These are phyloP conservation scores for Zygosaccharomyces gambellarensis DNA, from an alignment of 805 yeast species.

Conservation along the genomic window DNA sequence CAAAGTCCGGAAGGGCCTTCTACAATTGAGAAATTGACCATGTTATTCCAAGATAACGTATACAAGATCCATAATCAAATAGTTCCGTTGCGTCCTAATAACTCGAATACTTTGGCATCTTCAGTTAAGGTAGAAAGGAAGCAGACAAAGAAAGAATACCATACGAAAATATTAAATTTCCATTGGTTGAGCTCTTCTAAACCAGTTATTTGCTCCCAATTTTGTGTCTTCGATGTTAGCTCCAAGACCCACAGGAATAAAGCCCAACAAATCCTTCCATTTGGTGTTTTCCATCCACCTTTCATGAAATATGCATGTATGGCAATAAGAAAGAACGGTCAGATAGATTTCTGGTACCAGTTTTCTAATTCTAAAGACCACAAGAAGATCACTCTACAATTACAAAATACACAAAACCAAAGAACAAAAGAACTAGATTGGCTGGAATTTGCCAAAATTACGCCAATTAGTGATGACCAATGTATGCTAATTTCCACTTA, in stretches of 20 bases:
- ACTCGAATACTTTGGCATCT: constrained; percentile 20
- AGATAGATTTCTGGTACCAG: constrained; percentile 37
- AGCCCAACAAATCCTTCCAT: constrained; percentile 33
- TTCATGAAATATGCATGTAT: constrained; percentile 36
- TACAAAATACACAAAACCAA: constrained; percentile 21
- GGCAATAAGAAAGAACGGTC: constrained; percentile 34
- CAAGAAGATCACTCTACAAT: constrained; percentile 32
- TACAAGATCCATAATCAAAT: constrained; percentile 30
- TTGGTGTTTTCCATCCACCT: constrained; percentile 36
- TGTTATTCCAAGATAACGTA: constrained; percentile 39
- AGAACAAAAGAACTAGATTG: constrained; percentile 30
- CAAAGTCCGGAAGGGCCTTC: constrained; percentile 36
- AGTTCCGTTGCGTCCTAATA: constrained; percentile 21
- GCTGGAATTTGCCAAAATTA: constrained; percentile 31
- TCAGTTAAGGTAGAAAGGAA: constrained; percentile 36
- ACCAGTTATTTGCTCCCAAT: constrained; percentile 30
- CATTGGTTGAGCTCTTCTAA: constrained; percentile 40
- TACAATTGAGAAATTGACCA: constrained; percentile 32
- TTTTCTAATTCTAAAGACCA: constrained; percentile 37
- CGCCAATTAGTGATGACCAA: constrained; percentile 33
- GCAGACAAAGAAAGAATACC: constrained; percentile 35
- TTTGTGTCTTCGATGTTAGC: constrained; percentile 30
- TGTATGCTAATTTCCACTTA: constrained; percentile 29
- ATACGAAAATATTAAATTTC: constrained; percentile 39
- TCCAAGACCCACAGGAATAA: constrained; percentile 29